Evolutionary conservation across 148 eudicot species (phyloP).

Genomic region (Chenopodium suecicum): DNA sequence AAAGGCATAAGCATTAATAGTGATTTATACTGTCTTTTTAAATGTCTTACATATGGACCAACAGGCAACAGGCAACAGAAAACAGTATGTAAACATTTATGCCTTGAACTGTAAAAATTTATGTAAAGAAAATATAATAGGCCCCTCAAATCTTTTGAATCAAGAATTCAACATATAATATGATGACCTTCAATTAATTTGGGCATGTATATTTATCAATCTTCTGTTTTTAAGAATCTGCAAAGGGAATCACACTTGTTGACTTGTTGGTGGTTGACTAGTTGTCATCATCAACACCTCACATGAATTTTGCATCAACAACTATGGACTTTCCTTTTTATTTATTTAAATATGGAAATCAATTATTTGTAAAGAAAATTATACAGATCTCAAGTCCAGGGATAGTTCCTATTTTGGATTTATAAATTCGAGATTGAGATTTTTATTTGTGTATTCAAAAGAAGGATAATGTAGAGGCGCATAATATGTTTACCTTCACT

Average conservation of each 20-base stretch:
- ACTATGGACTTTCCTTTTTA: background rate
- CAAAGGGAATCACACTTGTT: background rate
- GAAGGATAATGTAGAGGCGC: no score
- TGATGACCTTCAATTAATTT: background rate
- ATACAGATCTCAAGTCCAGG: background rate
- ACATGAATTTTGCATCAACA: background rate
- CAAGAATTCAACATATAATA: background rate
- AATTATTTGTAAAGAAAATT: background rate
- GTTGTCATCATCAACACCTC: background rate
- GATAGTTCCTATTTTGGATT: no score
- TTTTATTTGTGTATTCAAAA: no score
- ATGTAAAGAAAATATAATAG: background rate
- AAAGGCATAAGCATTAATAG: background rate
- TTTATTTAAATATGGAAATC: background rate
- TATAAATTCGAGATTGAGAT: no score
- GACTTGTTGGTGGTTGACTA: background rate
- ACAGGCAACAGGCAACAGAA: background rate
- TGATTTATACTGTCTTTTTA: background rate
- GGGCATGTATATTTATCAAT: background rate
- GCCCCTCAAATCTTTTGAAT: background rate
- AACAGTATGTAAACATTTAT: background rate
- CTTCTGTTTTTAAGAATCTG: background rate
- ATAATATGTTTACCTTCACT: no score
- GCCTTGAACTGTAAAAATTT: background rate
- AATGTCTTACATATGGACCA: slow-evolving; percentile 1